Conservation (phyloP, 2,329 filamentous ascomycete species). For the Neonectria punicea region DNA sequence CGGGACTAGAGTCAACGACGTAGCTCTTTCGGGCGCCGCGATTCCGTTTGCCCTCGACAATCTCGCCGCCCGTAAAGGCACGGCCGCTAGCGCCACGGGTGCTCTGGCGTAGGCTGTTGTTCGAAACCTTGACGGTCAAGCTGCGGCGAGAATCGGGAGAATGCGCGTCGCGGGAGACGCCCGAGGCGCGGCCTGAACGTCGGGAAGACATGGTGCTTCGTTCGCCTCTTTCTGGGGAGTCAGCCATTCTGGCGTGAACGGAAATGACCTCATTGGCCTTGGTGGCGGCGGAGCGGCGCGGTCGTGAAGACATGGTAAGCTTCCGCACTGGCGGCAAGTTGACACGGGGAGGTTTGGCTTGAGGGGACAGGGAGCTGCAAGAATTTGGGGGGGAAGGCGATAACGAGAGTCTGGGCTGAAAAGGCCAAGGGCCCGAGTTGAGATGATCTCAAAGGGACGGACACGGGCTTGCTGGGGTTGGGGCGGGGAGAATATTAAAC, state of each 20-base stretch:
- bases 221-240: conserved; percentile 51
- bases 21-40: conserved; percentile 69
- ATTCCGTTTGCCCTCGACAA: conserved; percentile 62
- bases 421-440: conserved; percentile 1
- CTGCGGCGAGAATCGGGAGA: conserved; percentile 58
- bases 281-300: conserved; percentile 56
- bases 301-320: conserved; percentile 58
- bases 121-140: conserved; percentile 63
- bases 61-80: conserved; percentile 58
- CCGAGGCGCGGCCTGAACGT: conserved; percentile 59
- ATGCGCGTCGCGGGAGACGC: conserved; percentile 56
- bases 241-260: conserved; percentile 54
- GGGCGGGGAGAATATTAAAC: conserved; percentile 7
- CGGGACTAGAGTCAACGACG: conserved; percentile 65
- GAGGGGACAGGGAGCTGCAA: conserved; percentile 9
- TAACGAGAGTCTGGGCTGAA: background rate
- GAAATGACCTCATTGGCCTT: conserved; percentile 57
- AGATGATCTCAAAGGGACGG: background rate
- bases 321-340: conserved; percentile 36
- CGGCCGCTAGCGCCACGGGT: conserved; percentile 54
- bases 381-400: conserved; percentile 13
- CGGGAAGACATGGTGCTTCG: conserved; percentile 62
- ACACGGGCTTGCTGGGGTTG: conserved; percentile 5
- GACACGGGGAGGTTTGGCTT: background rate
- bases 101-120: conserved; percentile 63